These are phyloP conservation scores for Ophiostoma populinum DNA, from an alignment of 2,329 filamentous ascomycete genomes.

Conservation along the genomic window DNA sequence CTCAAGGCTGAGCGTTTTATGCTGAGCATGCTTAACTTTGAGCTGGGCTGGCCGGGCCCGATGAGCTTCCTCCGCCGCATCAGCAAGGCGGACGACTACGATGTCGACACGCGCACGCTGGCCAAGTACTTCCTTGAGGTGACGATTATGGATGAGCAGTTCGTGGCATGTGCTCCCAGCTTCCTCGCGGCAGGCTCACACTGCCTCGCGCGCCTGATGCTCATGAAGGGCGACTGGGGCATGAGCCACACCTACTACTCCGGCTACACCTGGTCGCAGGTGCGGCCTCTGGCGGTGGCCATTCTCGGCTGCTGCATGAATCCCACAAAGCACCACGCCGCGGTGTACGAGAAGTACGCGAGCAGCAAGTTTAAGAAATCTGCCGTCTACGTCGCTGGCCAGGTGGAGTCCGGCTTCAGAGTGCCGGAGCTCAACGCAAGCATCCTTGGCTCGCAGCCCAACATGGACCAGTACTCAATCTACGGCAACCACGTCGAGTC, in stretches of 20 bases:
- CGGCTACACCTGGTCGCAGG: conserved; percentile 74
- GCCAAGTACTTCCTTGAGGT: conserved; percentile 97
- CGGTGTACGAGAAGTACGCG: conserved; percentile 83
- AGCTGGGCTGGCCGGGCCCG: conserved; percentile 93
- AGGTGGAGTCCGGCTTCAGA: conserved; percentile 45
- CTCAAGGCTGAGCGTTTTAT: conserved; percentile 96
- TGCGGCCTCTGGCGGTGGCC: conserved; percentile 58
- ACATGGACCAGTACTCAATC: too few relatives aligned
- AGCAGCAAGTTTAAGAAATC: conserved; percentile 77
- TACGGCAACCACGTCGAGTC: too few relatives aligned
- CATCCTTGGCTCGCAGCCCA: conserved; percentile 2
- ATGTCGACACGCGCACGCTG: conserved; percentile 82
- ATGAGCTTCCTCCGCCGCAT: conserved; percentile 96
- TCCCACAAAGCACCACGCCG: conserved; percentile 63
- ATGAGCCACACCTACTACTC: conserved; percentile 81
- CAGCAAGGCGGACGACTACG: conserved; percentile 97
- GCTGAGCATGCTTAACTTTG: conserved; percentile 89
- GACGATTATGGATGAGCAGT: conserved; percentile 94
- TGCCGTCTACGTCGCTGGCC: conserved; percentile 60
- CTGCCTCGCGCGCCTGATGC: conserved; percentile 73
- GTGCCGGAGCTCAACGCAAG: conserved; percentile 22
- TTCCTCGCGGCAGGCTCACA: conserved; percentile 84
- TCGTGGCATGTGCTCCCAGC: conserved; percentile 80
- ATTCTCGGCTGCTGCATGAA: conserved; percentile 79
- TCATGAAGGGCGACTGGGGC: conserved; percentile 83